Evolutionary conservation across 495 filamentous ascomycete genomes (phyloP).

Genomic region (Trichoderma erinaceum): DNA sequence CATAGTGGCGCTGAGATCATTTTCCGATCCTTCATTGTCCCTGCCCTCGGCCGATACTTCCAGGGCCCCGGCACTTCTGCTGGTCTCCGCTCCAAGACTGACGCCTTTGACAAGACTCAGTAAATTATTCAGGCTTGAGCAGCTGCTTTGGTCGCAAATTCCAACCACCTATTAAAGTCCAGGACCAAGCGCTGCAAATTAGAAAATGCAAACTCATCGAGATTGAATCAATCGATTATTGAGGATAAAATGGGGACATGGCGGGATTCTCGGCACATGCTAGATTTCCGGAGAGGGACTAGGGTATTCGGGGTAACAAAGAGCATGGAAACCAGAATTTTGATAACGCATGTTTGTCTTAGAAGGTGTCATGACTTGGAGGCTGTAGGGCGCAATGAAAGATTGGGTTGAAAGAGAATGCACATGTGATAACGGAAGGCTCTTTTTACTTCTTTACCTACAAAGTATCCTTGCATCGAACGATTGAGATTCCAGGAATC

Average conservation of each 20-base stretch:
- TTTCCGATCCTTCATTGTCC: slow-evolving; percentile 93
- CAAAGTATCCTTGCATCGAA: background rate
- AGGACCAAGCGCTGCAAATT: background rate
- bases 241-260: background rate
- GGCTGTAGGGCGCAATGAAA: background rate
- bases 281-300: background rate
- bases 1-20: slow-evolving; percentile 85
- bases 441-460: background rate
- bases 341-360: slow-evolving; percentile 3
- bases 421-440: background rate
- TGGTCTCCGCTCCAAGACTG: slow-evolving; percentile 86
- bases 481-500: background rate
- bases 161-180: background rate
- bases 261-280: background rate
- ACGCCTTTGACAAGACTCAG: slow-evolving; percentile 60
- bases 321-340: background rate
- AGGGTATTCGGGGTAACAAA: background rate
- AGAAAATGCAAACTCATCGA: background rate
- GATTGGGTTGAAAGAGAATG: background rate
- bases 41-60: slow-evolving; percentile 89
- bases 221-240: background rate
- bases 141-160: slow-evolving; percentile 4
- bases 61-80: slow-evolving; percentile 67
- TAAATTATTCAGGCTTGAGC: slow-evolving; percentile 24
- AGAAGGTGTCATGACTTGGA: background rate